Base-by-base conservation (phyloP, 768 basidiomycete species). In the Tricholoma flavovirens region DNA sequence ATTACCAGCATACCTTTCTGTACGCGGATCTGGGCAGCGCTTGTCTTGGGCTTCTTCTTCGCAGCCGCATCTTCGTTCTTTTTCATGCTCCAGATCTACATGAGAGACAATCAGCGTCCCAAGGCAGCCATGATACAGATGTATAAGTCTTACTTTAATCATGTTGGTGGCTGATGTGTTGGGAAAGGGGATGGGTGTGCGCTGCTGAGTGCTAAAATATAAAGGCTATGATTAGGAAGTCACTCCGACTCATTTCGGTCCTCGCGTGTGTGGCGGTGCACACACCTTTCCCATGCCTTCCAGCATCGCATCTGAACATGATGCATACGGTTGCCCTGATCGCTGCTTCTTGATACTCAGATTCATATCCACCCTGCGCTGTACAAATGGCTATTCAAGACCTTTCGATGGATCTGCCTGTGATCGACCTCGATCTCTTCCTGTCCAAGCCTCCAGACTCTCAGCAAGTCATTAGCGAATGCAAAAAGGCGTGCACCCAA, bases 71-170 rank as follows among this genome's bases (percentile, higher is more conserved):
- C 93, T 78, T 98, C 93, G 66, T 88, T 91, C 87, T 98, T 98
- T 86, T 98, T 98, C 89, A 99, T 93, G 62, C 87, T 92, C 89
- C 97, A 98, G 67, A 99, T 98, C 97, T 99, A 59, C 38, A 43
- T 12, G 56, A 32, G 61, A 58, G 40, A 57, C 40, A 19, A 21
- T 36, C 36, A 51, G 51, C 46, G 36, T 15, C 54, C 45, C 58
- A 57, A 64, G 26, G 21, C 3, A 21, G 9, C 4, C 17, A 40
- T n/a, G 33, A 32, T 32, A 29, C 6, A 40, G 50, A 30, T 26
- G 38, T 22, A 19, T 26, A 11, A 24, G 4, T 59, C 59, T 55
- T 59, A 75, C 79, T 69, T 81, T 80, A 57, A 81, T 75, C 79
- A 81, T 81, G 54, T 66, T 73, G 63, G 68, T 59, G 60, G 61